Base-by-base conservation (phyloP, 1,284 basidiomycete species). In the Phellopilus nigrolimitatus region DNA sequence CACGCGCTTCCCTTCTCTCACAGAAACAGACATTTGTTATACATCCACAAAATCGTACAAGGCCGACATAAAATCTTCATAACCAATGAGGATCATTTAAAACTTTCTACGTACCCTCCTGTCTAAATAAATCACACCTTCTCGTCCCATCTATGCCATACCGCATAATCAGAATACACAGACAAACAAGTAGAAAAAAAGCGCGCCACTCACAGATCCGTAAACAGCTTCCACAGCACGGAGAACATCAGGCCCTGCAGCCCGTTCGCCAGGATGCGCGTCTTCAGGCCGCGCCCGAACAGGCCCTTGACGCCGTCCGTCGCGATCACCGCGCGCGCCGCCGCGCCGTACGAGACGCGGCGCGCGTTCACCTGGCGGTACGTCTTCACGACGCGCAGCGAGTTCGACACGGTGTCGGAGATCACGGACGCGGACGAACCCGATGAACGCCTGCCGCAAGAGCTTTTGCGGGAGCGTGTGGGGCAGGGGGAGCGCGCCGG, bases 311-410 rank as follows among this genome's bases (percentile, higher is more conserved):
- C 56, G 2, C 88, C 89, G 56, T 91, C 88, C 2, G 70, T 66
- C 1, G 74, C 73, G 43, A 91, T 70, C 36, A 91, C 82, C 1
- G 74, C 78, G 43, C 73, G 72, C 0, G 86, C 88, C 1, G 87
- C 84, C 48, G 80, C 78, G 4, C 71, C 41, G 64, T 95, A 95
- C 2, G 84, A 80, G 12, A 95, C 82, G 28, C 80, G 75, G 2
- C 80, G 80, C 54, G 85, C 82, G 64, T 92, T 82, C 13, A 92
- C 89, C 65, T 95, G 92, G 13, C 92, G 74, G 68, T 94, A 95
- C 0, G 92, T 95, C 74, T 95, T 95, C 61, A 95, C 70, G 3
- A 95, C 91, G n/a, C 90, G 80, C 1, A 95, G 71, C 4, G 85
- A 91, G 70, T 95, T 95, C 47, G 86, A 90, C 40, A 88, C 63